Conservation (phyloP, 306 rosid species). For the Lupinus albus region DNA sequence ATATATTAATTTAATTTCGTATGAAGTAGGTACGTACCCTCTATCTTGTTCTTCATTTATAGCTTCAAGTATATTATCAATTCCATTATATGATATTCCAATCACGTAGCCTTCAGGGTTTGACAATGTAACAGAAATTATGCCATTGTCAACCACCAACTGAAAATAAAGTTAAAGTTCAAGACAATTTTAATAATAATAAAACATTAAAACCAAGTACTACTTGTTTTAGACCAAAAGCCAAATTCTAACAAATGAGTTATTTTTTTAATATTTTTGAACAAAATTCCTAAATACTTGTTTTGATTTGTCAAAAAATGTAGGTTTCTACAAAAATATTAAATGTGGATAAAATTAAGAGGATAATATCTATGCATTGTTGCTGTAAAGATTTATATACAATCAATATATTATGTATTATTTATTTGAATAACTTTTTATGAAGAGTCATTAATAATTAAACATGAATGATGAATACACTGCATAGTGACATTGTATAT, state of each 20-base stretch:
- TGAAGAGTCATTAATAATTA: too few species aligned
- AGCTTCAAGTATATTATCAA: conserved; percentile 59
- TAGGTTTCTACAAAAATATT: too few species aligned
- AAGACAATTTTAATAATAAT: neutral
- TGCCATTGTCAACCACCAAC: conserved; percentile 72
- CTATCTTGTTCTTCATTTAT: conserved; percentile 47
- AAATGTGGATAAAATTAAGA: too few species aligned
- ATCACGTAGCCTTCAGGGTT: conserved; percentile 61
- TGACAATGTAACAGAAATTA: conserved; percentile 59
- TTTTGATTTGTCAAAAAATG: too few species aligned
- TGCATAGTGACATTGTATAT: too few species aligned
- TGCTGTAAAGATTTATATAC: too few species aligned
- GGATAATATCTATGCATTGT: too few species aligned
- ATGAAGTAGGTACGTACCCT: conserved; percentile 55
- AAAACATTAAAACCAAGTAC: conserved; percentile 21
- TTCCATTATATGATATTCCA: conserved; percentile 64
- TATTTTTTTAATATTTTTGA: neutral
- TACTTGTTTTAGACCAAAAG: neutral
- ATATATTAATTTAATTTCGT: neutral
- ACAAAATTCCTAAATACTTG: neutral
- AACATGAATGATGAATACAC: too few species aligned
- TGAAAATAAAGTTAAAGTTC: conserved; percentile 44
- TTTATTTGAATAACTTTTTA: too few species aligned
- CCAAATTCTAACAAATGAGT: neutral
- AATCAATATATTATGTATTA: too few species aligned